These are phyloP conservation scores for Aspergillus steynii DNA, from an alignment of 495 filamentous ascomycete species.

Conservation along the genomic window DNA sequence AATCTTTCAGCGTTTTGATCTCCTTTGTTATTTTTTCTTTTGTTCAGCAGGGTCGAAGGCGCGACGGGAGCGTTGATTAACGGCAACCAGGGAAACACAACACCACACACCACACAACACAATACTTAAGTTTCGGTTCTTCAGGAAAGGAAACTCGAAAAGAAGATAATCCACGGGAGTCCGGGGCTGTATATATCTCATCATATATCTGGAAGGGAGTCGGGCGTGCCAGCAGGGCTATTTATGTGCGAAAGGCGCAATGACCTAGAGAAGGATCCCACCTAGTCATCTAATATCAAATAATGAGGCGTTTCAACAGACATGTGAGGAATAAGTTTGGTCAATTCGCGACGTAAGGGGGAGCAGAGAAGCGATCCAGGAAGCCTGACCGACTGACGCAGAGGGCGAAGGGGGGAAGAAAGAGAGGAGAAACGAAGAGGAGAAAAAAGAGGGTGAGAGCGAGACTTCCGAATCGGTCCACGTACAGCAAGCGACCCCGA, in stretches of 20 bases:
- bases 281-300: neutral
- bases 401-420: neutral
- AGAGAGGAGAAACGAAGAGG: neutral
- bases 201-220: neutral
- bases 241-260: neutral
- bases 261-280: neutral
- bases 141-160: slow-evolving; percentile 2
- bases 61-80: slow-evolving; percentile 2
- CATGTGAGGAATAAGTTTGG: neutral
- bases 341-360: neutral
- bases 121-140: slow-evolving; percentile 3
- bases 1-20: neutral
- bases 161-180: neutral
- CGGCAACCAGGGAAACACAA: neutral
- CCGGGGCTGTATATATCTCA: neutral
- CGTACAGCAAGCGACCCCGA: neutral
- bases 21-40: neutral
- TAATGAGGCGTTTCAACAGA: neutral
- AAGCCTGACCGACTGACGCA: neutral
- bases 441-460: neutral
- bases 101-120: neutral
- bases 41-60: neutral
- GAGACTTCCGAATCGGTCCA: neutral
- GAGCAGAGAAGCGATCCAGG: neutral
- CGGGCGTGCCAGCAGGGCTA: neutral